phyloP scores from a whole-genome alignment of 192 early-diverging fungal genomes.

The Dissophora ornata region DNA sequence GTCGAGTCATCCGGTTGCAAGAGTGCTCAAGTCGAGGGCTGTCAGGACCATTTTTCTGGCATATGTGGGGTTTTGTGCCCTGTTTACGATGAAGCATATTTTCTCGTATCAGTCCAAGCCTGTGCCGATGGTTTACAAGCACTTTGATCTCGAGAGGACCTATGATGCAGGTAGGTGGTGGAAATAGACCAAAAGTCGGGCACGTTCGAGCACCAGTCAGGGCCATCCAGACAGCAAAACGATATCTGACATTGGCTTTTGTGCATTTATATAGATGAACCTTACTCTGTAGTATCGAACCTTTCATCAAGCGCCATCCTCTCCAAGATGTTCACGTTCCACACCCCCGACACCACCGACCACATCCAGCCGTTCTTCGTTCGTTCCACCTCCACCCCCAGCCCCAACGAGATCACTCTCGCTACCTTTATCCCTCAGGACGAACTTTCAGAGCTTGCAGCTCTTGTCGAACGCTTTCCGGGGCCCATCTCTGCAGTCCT shows the following conservation, averaged over 20 bases:
- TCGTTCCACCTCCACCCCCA: conserved; percentile 45
- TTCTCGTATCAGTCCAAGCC: conserved; percentile 32
- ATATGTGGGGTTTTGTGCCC: conserved; percentile 43
- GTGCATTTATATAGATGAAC: conserved; percentile 9
- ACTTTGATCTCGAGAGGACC: conserved; percentile 44
- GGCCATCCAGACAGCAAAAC: too few relatives aligned
- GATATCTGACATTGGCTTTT: too few relatives aligned
- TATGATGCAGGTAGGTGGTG: conserved; percentile 21
- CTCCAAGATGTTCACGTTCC: conserved; percentile 56
- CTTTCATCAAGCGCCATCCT: conserved; percentile 33
- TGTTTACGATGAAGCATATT: conserved; percentile 39
- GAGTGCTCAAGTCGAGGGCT: conserved; percentile 31
- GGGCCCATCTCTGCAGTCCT: conserved; percentile 66
- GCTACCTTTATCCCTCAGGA: conserved; percentile 61
- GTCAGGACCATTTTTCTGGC: conserved; percentile 25
- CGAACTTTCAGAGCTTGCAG: conserved; percentile 56
- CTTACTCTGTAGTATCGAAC: conserved; percentile 45
- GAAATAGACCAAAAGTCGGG: too few relatives aligned
- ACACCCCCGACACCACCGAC: conserved; percentile 39
- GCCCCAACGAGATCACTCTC: conserved; percentile 57
- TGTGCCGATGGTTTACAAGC: conserved; percentile 23
- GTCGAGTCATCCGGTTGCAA: not conserved
- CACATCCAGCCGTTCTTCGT: conserved; percentile 53
- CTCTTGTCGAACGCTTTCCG: conserved; percentile 63
- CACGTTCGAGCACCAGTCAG: too few relatives aligned